Evolutionary conservation across 805 yeast genomes (phyloP), one percentile per base, ranked within the genome.

Genomic region (Blastobotrys terrestris): DNA sequence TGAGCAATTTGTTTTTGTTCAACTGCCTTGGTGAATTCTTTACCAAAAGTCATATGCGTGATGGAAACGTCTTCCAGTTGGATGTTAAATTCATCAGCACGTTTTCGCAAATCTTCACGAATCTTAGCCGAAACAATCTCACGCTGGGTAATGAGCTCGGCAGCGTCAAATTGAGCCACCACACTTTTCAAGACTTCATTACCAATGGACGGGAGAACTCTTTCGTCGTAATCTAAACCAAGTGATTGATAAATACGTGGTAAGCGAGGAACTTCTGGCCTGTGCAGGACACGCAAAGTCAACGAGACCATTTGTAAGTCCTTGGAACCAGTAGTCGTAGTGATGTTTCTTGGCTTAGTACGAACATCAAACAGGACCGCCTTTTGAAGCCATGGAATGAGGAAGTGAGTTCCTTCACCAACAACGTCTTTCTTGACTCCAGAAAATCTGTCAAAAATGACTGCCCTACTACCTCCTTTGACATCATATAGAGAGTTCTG

Each of bases 1-100:
- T 94, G 99, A 31, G 99, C 99, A 72, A 94, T 95, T 73, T 94
- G 98, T 70, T 94, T 94, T 74, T 88, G 96, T 74, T 94, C 99
- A 55, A 94, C 99, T 35, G 99, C 98, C 71, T 87, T 91, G 51
- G 99, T 94, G 76, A 94, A 94, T 67, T 94, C 99, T 59, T 78
- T 80, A 51, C 99, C 98, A 69, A 94, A 94, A 0, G 97, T 88
- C 88, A 94, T 84, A 72, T 94, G 99, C 14, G 99, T 94, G 60
- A 94, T 94, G 21, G 97, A 87, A 50, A 94, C 99, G 72, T 94
- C 99, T 71, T 94, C 99, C 61, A 94, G 79, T 67, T 79, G 85
- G 44, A 94, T 91, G 71, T 86, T 80, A 75, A 94, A 94, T 71
- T 94, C 97, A 54, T 71, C 69, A 13, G 97, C 96, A 66, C 99